Base-by-base conservation (phyloP, 129 eudicot species). In the Calendula officinalis region DNA sequence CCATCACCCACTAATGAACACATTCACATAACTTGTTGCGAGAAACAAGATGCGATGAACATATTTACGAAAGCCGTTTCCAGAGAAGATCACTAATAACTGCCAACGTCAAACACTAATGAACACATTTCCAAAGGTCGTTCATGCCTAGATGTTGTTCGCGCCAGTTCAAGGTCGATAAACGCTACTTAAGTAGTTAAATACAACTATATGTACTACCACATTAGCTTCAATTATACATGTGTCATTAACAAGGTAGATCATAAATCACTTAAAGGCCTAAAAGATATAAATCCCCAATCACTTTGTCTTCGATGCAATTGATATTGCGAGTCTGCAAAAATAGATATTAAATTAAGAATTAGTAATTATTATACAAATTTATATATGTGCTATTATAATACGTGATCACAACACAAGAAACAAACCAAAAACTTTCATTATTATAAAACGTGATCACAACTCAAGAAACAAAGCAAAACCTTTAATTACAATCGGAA, bases 271-370 rank as follows among this genome's bases (percentile, higher is more conserved):
- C 83, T 52, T 56, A 91, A 90, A 62, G 96, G 83, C 95, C 87
- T 87, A 72, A 91, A 91, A 22, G 98, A 84, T 32, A 96, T 91
- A 78, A 91, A 91, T 10, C 98, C 98, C 98, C 98, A 91, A 64
- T 91, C 98, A 38, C 90, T 91, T 79, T 91, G 96, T 76, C 94
- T 84, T 75, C 77, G 82, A 78, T 82, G 89, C 66, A 91, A 91
- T 69, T 91, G 98, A 75, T 91, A 96, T 9, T 91, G 98, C 15
- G 98, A 85, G 73, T 91, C 98, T 91, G 85, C 78, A 55, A 27
- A 63, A 63, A 36, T 56, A 22, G 37, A 12, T 38, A 46, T 56
- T 58, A 45, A 55, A 45, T 8, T 63, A 62, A 61, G 10, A 7
- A 41, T 55, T 54, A 73, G 56, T 43, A n/a, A 52, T 17, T 30